A percentile compares a stretch with the other conserved stretches of the same genome.
Conservation (phyloP, 495 filamentous ascomycete species). For the Polyplosphaeria fusca region DNA sequence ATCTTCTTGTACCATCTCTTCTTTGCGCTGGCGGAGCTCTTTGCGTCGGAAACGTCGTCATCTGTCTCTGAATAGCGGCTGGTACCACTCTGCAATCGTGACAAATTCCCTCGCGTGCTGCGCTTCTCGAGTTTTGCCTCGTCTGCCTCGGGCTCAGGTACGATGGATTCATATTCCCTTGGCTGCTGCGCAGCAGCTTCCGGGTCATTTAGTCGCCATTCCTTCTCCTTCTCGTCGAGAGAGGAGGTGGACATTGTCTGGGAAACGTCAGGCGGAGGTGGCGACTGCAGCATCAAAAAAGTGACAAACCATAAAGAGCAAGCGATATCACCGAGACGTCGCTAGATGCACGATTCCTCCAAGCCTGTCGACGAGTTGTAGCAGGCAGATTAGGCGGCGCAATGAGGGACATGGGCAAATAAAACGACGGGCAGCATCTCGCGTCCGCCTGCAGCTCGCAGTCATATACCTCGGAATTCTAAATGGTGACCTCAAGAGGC, state of each 20-base stretch:
- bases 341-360: not conserved
- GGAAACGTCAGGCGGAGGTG: not conserved
- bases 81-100: conserved; percentile 44
- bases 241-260: conserved; percentile 10
- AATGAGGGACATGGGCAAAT: not conserved
- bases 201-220: conserved; percentile 23
- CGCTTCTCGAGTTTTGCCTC: conserved; percentile 27
- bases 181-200: conserved; percentile 13
- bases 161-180: conserved; percentile 34
- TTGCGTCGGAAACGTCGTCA: conserved; percentile 37
- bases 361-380: not conserved
- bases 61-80: conserved; percentile 49
- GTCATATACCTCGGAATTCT: conserved; percentile 13
- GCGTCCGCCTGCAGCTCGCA: too few relatives aligned
- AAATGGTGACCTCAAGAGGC: conserved; percentile 24
- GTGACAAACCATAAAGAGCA: too few relatives aligned
- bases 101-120: conserved; percentile 27
- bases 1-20: conserved; percentile 59
- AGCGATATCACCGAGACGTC: not conserved
- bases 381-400: not conserved
- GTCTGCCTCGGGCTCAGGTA: conserved; percentile 33
- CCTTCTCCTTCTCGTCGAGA: conserved; percentile 28
- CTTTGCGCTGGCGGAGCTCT: conserved; percentile 37
- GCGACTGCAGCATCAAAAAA: too few relatives aligned
- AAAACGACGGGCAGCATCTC: conserved; percentile 9